Evolutionary conservation across 2,329 filamentous ascomycete genomes (phyloP), one percentile per base, ranked within the genome.

Genomic region (Apiospora marii): DNA sequence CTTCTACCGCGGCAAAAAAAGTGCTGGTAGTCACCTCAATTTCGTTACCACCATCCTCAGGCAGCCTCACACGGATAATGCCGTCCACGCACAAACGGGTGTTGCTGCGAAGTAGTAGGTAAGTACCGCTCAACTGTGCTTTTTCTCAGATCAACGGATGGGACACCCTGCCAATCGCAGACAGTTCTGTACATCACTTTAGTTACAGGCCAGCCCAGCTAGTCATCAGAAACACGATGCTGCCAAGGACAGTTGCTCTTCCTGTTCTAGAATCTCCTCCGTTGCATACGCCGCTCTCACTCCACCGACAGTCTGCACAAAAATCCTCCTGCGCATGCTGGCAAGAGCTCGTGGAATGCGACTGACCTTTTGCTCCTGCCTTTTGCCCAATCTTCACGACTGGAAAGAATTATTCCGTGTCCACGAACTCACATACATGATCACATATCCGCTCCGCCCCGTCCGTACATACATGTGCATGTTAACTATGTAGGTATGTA

Each of bases 211-310:
- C 53, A 27, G 53, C 30, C 58, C 34, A 64, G 58, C 58, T 64
- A 64, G 58, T 64, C 58, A 64, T 64, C 58, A 64, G 58, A 64
- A 64, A 64, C 58, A 14, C 58, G 58, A 64, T 41, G 58, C 58
- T 8, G 53, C 53, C 53, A 61, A 61, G 53, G 30, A n/a, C 53
- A 37, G 53, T 12, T 22, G 10, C 34, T 64, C 58, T 41, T 64
- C 58, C 58, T 64, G 58, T 64, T 64, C 58, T 64, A 64, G 58
- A 64, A 37, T 64, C 19, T 37, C 58, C 34, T 64, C 58, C 34
- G 58, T 64, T 34, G 34, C 34, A 64, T 24, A 64, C 58, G 58
- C 58, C 34, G 58, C 34, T 64, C 19, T n/a, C 58, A 64, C 34
- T 64, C 58, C 58, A 64, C 58, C 22, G 22, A 19, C 4, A 37